phyloP scores from a whole-genome alignment of 2,329 filamentous ascomycete genomes.

The Annulohypoxylon truncatum region DNA sequence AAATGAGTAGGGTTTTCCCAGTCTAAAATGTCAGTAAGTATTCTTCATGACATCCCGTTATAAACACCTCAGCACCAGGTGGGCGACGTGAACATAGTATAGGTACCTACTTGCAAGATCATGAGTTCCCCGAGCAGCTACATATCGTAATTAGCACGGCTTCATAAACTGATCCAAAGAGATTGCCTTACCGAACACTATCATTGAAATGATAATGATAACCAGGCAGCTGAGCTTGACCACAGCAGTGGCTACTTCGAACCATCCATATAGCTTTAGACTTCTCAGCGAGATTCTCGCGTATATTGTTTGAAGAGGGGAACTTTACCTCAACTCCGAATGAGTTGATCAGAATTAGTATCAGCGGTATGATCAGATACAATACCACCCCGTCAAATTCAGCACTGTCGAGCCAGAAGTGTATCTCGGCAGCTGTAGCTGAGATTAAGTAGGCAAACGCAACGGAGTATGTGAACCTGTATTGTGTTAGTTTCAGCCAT shows the following conservation, averaged over 20 bases:
- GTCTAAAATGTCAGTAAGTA: conserved; percentile 20
- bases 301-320: not conserved
- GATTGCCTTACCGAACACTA: conserved; percentile 29
- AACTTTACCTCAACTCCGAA: conserved; percentile 43
- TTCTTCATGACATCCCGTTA: not conserved
- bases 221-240: conserved; percentile 45
- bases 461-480: conserved; percentile 48
- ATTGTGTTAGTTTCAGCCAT: conserved; percentile 1
- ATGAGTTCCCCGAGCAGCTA: not conserved
- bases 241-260: conserved; percentile 45
- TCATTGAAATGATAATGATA: conserved; percentile 41
- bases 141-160: not conserved
- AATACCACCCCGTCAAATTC: conserved; percentile 25
- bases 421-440: conserved; percentile 42
- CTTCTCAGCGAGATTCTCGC: not conserved
- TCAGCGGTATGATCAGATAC: conserved; percentile 44
- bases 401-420: conserved; percentile 40
- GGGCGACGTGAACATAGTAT: too few relatives aligned
- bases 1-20: conserved; percentile 34
- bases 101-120: not conserved
- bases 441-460: conserved; percentile 46
- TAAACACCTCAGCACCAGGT: too few relatives aligned
- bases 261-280: conserved; percentile 47
- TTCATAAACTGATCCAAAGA: not conserved
- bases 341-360: conserved; percentile 41